These are phyloP conservation scores for Beverwykella pulmonaria DNA, from an alignment of 495 filamentous ascomycete species.

Conservation along the genomic window DNA sequence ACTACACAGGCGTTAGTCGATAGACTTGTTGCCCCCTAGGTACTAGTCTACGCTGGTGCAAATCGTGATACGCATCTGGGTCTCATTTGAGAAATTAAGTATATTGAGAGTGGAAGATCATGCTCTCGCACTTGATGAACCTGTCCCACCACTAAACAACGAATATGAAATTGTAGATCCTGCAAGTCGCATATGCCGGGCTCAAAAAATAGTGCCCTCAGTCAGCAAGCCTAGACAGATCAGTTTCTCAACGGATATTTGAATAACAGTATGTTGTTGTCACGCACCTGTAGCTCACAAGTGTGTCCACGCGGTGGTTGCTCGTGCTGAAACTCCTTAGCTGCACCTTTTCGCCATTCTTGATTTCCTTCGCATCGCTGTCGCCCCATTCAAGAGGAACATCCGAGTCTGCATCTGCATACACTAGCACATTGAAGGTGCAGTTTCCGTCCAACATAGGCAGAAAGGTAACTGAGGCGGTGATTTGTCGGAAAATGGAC, in stretches of 20 bases:
- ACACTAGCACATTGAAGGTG: conserved; percentile 98
- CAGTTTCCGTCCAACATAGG: conserved; percentile 90
- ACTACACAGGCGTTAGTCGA: background rate
- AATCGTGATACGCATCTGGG: background rate
- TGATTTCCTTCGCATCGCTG: conserved; percentile 96
- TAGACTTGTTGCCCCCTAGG: background rate
- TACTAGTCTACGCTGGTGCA: background rate
- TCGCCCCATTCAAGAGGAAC: conserved; percentile 99
- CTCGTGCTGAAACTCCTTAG: conserved; percentile 93
- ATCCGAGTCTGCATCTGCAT: conserved; percentile 94
- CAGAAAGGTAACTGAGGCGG: conserved; percentile 94
- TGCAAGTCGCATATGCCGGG: conserved; percentile 5
- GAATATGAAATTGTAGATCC: background rate
- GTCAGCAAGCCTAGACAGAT: conserved; percentile 22
- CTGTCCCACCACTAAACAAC: background rate
- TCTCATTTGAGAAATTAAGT: background rate
- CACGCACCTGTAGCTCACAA: conserved; percentile 79
- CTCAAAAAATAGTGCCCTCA: background rate
- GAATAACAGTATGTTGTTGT: background rate
- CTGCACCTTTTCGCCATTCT: conserved; percentile 92
- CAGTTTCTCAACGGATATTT: background rate
- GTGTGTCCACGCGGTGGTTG: conserved; percentile 87
- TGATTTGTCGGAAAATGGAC: conserved; percentile 95
- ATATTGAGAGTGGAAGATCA: background rate
- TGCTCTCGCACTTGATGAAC: background rate